Base-by-base conservation (phyloP, 2,329 filamentous ascomycete species). In the Curvularia hawaiiensis region DNA sequence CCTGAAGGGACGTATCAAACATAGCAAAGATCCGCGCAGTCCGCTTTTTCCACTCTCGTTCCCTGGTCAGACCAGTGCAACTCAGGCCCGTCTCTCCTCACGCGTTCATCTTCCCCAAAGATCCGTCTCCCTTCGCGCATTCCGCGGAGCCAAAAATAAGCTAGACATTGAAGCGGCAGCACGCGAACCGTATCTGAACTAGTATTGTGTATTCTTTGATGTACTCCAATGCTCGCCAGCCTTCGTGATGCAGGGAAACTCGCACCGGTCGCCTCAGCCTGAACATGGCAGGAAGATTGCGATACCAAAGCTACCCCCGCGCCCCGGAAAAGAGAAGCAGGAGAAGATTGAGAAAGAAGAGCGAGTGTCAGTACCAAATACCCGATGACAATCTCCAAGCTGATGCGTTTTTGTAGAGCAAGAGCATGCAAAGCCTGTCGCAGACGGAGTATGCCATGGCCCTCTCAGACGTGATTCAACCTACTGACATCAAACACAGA, bases 391-490 rank as follows among this genome's bases (percentile, higher is more conserved):
- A n/a, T 14, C 26, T 30, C n/a, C n/a, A 40, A 11, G 22, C 28
- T 54, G 40, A 61, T 59, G 50, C 11, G 11, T 10, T 11, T 11
- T 8, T 1, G 1, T 38, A 68, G 66, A 6, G 58, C 58, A 14
- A 62, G 67, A 54, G 67, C 67, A 33, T 70, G 67, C 46, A 64
- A 67, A 44, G 61, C 51, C 8, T 70, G 66, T 46, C 66, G 67
- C 24, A 67, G 51, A 39, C 63, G 67, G 54, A 70, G 66, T 68
- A 45, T 16, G 60, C 38, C 9, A 11, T 28, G n/a, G 16, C 20
- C 3, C 16, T 9, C 20, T 14, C 40, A 10, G n/a, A 3, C 16
- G 9, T 14, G 3, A 9, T 9, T 6, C 8, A 7, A 3, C 5
- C 4, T 22, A n/a, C 31, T 57, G 52, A 58, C 50, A 9, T 10